Evolutionary conservation across 345 rosid species (phyloP), one percentile per base, ranked within the genome.

Genomic region (Turnera subulata): DNA sequence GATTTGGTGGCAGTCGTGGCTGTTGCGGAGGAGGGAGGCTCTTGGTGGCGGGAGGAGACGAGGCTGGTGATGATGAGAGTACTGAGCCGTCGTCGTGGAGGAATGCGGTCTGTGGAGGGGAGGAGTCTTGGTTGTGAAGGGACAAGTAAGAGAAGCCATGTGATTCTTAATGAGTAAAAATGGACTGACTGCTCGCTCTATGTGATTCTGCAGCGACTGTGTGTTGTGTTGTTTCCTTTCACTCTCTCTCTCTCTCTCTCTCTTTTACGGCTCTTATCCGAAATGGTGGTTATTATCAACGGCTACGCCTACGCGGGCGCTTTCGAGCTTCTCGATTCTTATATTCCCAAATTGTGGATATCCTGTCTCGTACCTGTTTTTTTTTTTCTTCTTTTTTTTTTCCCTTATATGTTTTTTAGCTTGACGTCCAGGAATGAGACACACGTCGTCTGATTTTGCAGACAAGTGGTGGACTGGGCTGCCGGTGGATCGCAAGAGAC

Each of bases 181-280:
- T 21, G 2, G 11, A 8, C 9, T 23, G 5, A 6, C 29, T 21
- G 1, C 22, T 24, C 20, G 24, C 18, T 26, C 39, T 8, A 4
- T 18, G 9, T 20, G 1, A 4, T 6, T 18, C 18, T 5, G 50
- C 17, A 20, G 22, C 10, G 23, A 32, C 11, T 15, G 8, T 11
- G 6, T 8, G 0, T 17, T 26, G 51, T n/a, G n/a, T n/a, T n/a
- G n/a, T n/a, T n/a, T n/a, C n/a, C n/a, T n/a, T n/a, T n/a, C n/a
- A n/a, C n/a, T 43, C 46, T 53, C 5, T 24, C 38, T 39, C 39
- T 22, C 58, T 52, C 59, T 44, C 16, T n/a, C n/a, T n/a, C n/a
- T n/a, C n/a, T n/a, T n/a, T n/a, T n/a, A n/a, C 47, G 45, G 57
- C 54, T 60, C 73, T 74, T 69, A 79, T 74, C 84, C 73, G 40